Percentiles rank a stretch among this genome's conserved stretches.
These are phyloP conservation scores for Xylaria sp. DNA, from an alignment of 495 filamentous ascomycete genomes.

Conservation along the genomic window DNA sequence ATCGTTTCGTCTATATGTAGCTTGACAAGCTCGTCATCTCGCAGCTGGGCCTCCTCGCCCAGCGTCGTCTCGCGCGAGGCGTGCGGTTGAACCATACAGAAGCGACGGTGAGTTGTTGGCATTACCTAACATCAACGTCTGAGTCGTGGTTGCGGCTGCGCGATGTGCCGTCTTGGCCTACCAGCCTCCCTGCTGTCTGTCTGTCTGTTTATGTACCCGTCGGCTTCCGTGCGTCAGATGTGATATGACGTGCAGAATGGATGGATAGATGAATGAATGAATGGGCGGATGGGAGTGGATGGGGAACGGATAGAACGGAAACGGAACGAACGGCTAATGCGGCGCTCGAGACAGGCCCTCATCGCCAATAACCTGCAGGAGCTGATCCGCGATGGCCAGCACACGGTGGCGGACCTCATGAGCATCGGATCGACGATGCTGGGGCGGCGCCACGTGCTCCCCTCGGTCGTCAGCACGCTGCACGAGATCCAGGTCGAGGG, in stretches of 20 bases:
- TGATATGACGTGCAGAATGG: neutral
- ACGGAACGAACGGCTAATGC: slow-evolving; percentile 31
- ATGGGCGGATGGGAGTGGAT: no score
- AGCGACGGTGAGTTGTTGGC: slow-evolving; percentile 70
- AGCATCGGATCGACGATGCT: slow-evolving; percentile 88
- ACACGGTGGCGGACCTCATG: slow-evolving; percentile 94
- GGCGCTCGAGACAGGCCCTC: slow-evolving; percentile 72
- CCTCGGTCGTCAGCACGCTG: slow-evolving; percentile 77
- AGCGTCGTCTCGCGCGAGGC: slow-evolving; percentile 86
- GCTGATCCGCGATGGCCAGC: slow-evolving; percentile 95
- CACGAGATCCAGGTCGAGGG: slow-evolving; percentile 91
- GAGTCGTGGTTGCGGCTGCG: no score
- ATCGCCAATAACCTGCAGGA: slow-evolving; percentile 93
- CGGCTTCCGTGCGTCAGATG: no score
- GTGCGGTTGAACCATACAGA: slow-evolving; percentile 91
- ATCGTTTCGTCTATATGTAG: slow-evolving; percentile 51
- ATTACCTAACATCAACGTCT: slow-evolving; percentile 8
- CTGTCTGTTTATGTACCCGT: no score
- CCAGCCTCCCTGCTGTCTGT: no score
- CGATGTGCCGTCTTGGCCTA: neutral
- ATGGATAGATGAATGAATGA: neutral
- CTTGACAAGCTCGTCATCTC: slow-evolving; percentile 96
- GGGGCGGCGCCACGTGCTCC: slow-evolving; percentile 90
- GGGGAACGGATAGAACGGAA: neutral
- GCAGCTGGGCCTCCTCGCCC: slow-evolving; percentile 86